Conservation (phyloP, 257 asterid genomes). For the Solanum rostratum region DNA sequence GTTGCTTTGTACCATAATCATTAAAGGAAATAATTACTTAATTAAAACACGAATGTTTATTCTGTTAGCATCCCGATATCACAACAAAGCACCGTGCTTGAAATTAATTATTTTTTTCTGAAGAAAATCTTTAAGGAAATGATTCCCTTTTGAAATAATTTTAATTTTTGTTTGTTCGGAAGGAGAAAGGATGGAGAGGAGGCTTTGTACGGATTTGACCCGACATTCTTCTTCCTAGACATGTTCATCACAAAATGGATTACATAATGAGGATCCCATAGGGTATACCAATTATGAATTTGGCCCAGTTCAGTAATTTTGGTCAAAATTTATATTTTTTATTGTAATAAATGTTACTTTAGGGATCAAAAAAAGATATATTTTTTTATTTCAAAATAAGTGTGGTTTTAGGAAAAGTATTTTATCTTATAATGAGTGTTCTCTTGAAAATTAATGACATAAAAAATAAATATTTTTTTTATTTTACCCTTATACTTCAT, state of each 20-base stretch:
- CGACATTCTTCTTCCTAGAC: constrained; percentile 6
- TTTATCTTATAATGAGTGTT: background rate
- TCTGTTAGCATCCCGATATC: constrained; percentile 8
- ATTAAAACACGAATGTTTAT: background rate
- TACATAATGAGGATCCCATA: background rate
- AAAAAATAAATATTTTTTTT: too few relatives aligned
- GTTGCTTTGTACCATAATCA: background rate
- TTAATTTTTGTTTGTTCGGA: background rate
- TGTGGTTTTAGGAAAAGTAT: background rate
- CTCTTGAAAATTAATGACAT: too few relatives aligned
- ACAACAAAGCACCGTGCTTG: background rate
- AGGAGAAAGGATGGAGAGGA: constrained; percentile 12
- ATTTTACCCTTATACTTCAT: too few relatives aligned
- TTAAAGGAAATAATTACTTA: background rate
- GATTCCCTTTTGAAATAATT: background rate
- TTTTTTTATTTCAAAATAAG: background rate
- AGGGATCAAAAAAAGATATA: background rate
- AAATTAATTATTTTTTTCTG: background rate
- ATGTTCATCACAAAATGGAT: constrained; percentile 5
- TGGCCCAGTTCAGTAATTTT: background rate
- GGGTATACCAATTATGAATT: background rate
- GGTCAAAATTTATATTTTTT: background rate
- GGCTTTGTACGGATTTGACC: constrained; percentile 28
- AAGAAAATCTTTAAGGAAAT: background rate
- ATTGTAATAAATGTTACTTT: background rate